phyloP scores from a whole-genome alignment of 176 grass and related monocot genomes.

The Hordeum marinum region DNA sequence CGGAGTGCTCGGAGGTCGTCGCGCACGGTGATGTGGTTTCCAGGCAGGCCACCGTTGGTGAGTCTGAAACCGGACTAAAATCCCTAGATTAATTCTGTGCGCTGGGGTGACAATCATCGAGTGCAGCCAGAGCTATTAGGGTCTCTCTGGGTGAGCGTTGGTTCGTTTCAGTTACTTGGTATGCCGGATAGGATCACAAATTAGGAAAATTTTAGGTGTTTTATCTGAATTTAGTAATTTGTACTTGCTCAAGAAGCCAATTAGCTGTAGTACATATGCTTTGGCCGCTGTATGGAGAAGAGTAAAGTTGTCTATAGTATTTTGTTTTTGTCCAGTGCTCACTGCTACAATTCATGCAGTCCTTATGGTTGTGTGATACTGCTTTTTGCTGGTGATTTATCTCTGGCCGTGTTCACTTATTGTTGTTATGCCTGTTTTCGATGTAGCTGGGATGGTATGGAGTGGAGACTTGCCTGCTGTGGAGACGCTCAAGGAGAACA shows the following conservation, averaged over 20 bases:
- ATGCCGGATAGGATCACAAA: too few relatives aligned
- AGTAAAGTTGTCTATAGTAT: neutral
- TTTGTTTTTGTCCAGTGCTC: conserved; percentile 5
- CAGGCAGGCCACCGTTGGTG: conserved; percentile 77
- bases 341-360: neutral
- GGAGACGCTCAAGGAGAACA: conserved; percentile 69
- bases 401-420: neutral
- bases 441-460: conserved; percentile 89
- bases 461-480: conserved; percentile 59
- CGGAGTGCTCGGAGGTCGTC: conserved; percentile 69
- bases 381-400: neutral
- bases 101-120: too few relatives aligned
- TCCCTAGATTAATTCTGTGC: neutral
- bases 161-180: too few relatives aligned
- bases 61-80: neutral
- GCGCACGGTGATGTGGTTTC: conserved; percentile 67
- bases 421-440: neutral
- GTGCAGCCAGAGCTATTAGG: too few relatives aligned
- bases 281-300: neutral
- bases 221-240: neutral
- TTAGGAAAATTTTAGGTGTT: neutral
- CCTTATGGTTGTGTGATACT: neutral
- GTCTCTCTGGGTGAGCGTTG: too few relatives aligned
- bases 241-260: neutral
- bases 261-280: neutral